Conservation (phyloP, 108 stramenopile species). For the Skeletonema menzelii region DNA sequence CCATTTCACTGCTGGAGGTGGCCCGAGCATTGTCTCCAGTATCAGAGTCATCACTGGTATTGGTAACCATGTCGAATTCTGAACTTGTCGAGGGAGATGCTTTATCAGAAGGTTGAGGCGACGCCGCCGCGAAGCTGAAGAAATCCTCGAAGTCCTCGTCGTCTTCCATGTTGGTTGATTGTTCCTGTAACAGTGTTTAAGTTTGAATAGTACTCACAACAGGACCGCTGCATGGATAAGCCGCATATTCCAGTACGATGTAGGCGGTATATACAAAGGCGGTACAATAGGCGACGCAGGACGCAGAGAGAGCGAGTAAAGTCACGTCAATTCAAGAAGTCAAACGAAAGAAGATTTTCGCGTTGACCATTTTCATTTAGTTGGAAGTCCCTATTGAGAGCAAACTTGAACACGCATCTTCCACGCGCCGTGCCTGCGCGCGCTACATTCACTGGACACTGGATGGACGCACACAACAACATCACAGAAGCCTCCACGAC, state of each 20-base stretch:
- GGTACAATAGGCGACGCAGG: no score
- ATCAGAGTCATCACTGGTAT: not conserved
- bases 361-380: no score
- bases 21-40: not conserved
- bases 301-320: no score
- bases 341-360: no score
- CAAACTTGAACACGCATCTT: not conserved
- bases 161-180: conserved; percentile 6
- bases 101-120: not conserved
- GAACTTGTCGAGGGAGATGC: not conserved
- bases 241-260: no score
- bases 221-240: no score
- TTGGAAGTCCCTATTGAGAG: not conserved
- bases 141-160: conserved; percentile 50
- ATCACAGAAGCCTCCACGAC: not conserved
- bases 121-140: conserved; percentile 38
- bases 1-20: not conserved
- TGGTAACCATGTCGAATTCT: not conserved
- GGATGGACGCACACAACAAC: no score
- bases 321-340: no score
- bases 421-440: no score
- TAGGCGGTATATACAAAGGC: no score
- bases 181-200: not conserved
- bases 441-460: no score
- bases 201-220: not conserved